Conservation (phyloP, 345 rosid species). For the Pistacia atlantica region DNA sequence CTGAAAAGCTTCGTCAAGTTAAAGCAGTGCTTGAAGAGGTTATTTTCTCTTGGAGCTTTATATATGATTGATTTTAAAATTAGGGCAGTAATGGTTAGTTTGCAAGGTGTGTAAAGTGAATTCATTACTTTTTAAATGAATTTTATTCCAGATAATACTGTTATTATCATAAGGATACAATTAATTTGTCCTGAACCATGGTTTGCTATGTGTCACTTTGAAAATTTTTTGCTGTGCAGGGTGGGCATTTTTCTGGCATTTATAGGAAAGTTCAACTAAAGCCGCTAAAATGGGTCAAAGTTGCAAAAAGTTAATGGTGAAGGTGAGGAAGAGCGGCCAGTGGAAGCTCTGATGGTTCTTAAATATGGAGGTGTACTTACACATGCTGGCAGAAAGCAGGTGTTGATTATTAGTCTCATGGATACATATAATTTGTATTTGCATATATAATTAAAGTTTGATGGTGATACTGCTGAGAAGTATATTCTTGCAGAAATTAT, state of each 20-base stretch:
- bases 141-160: conserved; percentile 1
- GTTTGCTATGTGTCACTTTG: conserved; percentile 9
- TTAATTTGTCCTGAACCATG: neutral
- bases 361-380: conserved; percentile 99
- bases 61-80: neutral
- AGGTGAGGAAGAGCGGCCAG: conserved; percentile 95
- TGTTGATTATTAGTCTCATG: conserved; percentile 22
- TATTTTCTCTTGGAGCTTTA: conserved; percentile 7
- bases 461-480: conserved; percentile 11
- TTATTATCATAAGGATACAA: neutral
- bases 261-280: conserved; percentile 98
- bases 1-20: conserved; percentile 99
- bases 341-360: conserved; percentile 97
- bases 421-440: conserved; percentile 3
- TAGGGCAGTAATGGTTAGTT: neutral
- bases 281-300: conserved; percentile 91
- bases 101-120: neutral
- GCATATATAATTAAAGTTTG: neutral
- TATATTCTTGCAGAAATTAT: neutral
- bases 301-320: conserved; percentile 75
- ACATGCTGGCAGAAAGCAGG: conserved; percentile 99
- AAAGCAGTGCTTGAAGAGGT: conserved; percentile 99
- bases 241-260: conserved; percentile 98
- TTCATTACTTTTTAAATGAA: neutral
- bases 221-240: conserved; percentile 52